Conservation (phyloP, 129 eudicot genomes). For the Flaveria robusta region DNA sequence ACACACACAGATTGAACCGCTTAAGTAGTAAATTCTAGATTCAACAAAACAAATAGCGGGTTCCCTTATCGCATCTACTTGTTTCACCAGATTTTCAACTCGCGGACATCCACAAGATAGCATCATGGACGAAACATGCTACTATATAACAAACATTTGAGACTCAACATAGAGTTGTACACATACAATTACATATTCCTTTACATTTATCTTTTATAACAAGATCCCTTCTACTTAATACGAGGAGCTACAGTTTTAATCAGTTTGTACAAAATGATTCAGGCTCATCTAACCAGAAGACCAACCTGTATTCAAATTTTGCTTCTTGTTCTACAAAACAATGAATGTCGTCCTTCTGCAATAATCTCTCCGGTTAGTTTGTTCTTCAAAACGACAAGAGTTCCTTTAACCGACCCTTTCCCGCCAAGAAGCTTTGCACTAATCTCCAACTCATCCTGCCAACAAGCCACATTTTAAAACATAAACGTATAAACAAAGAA, state of each 20-base stretch:
- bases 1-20: too few species aligned
- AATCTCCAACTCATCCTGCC: slow-evolving; percentile 41
- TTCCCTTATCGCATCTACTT: too few species aligned
- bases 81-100: too few species aligned
- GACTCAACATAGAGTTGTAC: background rate
- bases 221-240: too few species aligned
- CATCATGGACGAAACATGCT: background rate
- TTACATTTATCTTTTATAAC: too few species aligned
- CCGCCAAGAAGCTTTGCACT: slow-evolving; percentile 29
- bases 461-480: slow-evolving; percentile 8
- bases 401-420: slow-evolving; percentile 35
- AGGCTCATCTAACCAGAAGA: background rate
- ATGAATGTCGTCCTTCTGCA: slow-evolving; percentile 41
- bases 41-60: too few species aligned
- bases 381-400: slow-evolving; percentile 34
- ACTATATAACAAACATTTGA: background rate
- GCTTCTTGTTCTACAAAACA: slow-evolving; percentile 29
- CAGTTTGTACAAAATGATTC: background rate
- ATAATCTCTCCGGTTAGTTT: slow-evolving; percentile 35
- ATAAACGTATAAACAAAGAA: slow-evolving; percentile 8
- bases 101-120: too few species aligned
- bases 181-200: too few species aligned
- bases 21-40: too few species aligned
- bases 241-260: background rate
- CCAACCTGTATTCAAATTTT: slow-evolving; percentile 15